Conservation (phyloP, 2,329 filamentous ascomycete genomes). For the Chrysoporthe cubensis region DNA sequence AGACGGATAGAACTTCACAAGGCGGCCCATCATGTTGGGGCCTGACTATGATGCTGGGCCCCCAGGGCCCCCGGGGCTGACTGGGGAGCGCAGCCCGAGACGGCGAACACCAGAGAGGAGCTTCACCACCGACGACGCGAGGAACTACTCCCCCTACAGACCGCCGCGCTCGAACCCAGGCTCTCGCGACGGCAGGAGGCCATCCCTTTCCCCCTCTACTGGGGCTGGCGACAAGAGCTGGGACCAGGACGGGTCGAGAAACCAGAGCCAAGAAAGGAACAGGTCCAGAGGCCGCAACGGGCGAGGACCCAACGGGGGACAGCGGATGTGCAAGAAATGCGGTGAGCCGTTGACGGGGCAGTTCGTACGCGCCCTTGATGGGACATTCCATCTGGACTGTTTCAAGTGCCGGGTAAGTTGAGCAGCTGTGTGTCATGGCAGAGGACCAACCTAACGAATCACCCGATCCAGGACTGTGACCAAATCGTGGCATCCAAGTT, state of each 20-base stretch:
- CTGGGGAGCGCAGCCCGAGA: conserved; percentile 42
- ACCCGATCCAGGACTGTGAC: conserved; percentile 76
- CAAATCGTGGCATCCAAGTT: conserved; percentile 98
- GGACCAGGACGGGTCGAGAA: conserved; percentile 37
- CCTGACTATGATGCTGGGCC: conserved; percentile 51
- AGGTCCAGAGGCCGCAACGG: conserved; percentile 58
- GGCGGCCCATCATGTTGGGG: conserved; percentile 42
- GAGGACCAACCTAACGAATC: conserved; percentile 30
- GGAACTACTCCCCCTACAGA: conserved; percentile 35
- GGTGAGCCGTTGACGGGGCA: conserved; percentile 86
- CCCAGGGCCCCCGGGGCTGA: conserved; percentile 44
- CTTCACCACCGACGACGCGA: conserved; percentile 31
- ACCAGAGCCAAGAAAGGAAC: conserved; percentile 61
- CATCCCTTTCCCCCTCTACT: conserved; percentile 27
- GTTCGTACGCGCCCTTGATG: conserved; percentile 91
- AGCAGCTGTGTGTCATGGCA: conserved; percentile 1
- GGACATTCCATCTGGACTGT: conserved; percentile 95
- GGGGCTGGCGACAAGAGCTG: conserved; percentile 26
- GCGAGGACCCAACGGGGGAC: conserved; percentile 61
- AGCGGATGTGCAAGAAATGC: conserved; percentile 83
- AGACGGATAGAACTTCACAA: conserved; percentile 20
- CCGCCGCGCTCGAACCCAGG: conserved; percentile 31
- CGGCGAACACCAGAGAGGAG: conserved; percentile 33
- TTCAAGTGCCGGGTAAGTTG: conserved; percentile 89
- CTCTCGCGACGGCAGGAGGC: conserved; percentile 30